phyloP scores from a whole-genome alignment of 306 rosid genomes.

The Fagus crenata region DNA sequence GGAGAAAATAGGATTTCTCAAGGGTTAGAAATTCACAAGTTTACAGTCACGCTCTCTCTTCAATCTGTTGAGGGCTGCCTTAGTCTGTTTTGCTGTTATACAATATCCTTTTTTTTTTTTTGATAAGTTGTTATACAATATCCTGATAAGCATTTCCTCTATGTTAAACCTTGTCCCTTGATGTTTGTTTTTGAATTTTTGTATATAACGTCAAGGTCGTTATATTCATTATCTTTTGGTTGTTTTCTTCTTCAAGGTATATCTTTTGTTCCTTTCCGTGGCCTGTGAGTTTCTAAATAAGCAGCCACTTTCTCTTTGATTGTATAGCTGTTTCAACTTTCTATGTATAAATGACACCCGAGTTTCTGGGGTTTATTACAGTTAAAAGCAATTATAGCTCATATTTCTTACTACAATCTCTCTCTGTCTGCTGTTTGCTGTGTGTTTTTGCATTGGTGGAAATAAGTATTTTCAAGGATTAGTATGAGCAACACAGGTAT shows the following conservation, averaged over 20 bases:
- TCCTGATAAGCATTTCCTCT: neutral
- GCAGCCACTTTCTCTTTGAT: conserved; percentile 2
- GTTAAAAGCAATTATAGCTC: too few relatives aligned
- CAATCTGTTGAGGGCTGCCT: conserved; percentile 24
- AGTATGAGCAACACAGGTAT: too few relatives aligned
- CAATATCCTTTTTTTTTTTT: too few relatives aligned
- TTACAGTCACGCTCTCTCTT: conserved; percentile 18
- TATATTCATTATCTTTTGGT: neutral
- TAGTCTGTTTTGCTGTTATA: conserved; percentile 6
- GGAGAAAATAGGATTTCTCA: conserved; percentile 63
- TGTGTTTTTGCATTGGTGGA: too few relatives aligned
- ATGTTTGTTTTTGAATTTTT: neutral
- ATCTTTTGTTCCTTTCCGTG: neutral
- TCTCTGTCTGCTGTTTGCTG: too few relatives aligned
- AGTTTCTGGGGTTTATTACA: too few relatives aligned
- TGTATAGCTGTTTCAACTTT: neutral
- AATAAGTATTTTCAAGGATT: too few relatives aligned
- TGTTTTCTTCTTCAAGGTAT: neutral
- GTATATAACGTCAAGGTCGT: neutral
- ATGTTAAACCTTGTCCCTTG: neutral
- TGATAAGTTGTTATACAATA: too few relatives aligned
- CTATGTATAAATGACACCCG: neutral
- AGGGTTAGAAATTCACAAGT: conserved; percentile 32
- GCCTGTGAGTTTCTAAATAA: conserved; percentile 20
- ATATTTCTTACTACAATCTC: too few relatives aligned